Base-by-base conservation (phyloP, 495 filamentous ascomycete genomes). In the Aspergillus taichungensis region DNA sequence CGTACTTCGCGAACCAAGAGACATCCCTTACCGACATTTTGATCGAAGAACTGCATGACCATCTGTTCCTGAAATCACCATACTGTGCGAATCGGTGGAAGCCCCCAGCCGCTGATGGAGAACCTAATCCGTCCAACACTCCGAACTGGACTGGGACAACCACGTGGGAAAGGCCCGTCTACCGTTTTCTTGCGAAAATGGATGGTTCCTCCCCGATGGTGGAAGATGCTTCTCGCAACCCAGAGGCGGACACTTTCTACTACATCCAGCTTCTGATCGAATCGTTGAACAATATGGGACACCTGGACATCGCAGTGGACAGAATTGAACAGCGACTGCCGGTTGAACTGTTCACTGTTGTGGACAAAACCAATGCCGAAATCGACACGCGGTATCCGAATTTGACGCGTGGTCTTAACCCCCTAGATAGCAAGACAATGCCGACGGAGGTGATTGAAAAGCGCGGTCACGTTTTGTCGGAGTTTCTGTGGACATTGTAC, bases 81-180 rank as follows among this genome's bases (percentile, higher is more conserved):
- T 97, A 97, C 55, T 96, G 89, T 62, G 86, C 94, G 49, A 86
- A 94, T 62, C 71, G 92, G 39, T 99, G 92, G 92, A 94, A 92
- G 57, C 73, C 76, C 37, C 68, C 57, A 13, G 57, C 46, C 30
- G 52, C 56, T 29, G 72, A 73, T 33, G 71, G 71, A 27, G 78
- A 82, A 30, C 76, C 77, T 48, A 81, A 76, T 11, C 69, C 64
- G 30, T 60, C 77, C 75, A 77, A 79, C 54, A 14, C 60, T 10
- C 53, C 60, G 14, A 56, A 35, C 9, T 61, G 57, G 52, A 49
- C 56, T 28, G 57, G 62, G 3, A 54, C 53, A 24, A 53, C 51
- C 8, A 56, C 64, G 3, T 72, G 74, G 65, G 76, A 79, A 43
- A 69, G 79, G 13, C 80, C 86, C 2, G 78, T 98, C 31, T 84